These are phyloP conservation scores for Plasmodium cynomolgi DNA, from an alignment of 169 alveolate species.

Conservation along the genomic window DNA sequence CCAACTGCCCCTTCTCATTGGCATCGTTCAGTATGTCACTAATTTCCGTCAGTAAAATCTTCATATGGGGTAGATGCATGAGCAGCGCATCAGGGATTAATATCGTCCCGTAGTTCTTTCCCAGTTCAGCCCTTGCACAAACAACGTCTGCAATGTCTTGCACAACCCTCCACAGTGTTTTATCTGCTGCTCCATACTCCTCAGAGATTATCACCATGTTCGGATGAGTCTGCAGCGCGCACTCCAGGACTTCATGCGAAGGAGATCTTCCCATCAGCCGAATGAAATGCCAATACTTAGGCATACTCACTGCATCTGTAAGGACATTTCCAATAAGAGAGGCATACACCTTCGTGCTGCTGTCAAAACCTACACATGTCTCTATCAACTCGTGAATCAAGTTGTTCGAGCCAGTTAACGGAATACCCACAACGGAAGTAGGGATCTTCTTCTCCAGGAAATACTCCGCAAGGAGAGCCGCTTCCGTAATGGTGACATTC, in stretches of 20 bases:
- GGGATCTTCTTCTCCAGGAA: slow-evolving; percentile 88
- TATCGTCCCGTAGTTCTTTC: slow-evolving; percentile 96
- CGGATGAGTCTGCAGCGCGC: slow-evolving; percentile 98
- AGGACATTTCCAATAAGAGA: slow-evolving; percentile 97
- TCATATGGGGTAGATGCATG: slow-evolving; percentile 95
- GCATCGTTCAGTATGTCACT: slow-evolving; percentile 88
- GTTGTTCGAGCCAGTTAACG: slow-evolving; percentile 95
- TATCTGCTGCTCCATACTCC: slow-evolving; percentile 95
- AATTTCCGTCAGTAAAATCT: slow-evolving; percentile 91
- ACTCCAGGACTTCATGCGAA: slow-evolving; percentile 94
- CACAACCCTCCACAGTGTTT: slow-evolving; percentile 94
- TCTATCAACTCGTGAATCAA: slow-evolving; percentile 92
- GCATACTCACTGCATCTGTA: slow-evolving; percentile 98
- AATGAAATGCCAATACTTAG: slow-evolving; percentile 98
- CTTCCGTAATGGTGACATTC: slow-evolving; percentile 95
- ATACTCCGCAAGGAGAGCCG: slow-evolving; percentile 92
- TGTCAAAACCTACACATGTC: slow-evolving; percentile 97
- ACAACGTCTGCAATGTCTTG: slow-evolving; percentile 96
- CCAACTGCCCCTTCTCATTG: slow-evolving; percentile 75
- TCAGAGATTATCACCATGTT: slow-evolving; percentile 96
- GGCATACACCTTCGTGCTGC: slow-evolving; percentile 96
- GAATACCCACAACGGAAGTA: slow-evolving; percentile 95
- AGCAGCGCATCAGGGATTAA: slow-evolving; percentile 97
- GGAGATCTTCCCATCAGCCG: slow-evolving; percentile 98
- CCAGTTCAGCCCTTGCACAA: slow-evolving; percentile 93